phyloP scores from a whole-genome alignment of 139 green algal genomes.

The Closterium sp. region DNA sequence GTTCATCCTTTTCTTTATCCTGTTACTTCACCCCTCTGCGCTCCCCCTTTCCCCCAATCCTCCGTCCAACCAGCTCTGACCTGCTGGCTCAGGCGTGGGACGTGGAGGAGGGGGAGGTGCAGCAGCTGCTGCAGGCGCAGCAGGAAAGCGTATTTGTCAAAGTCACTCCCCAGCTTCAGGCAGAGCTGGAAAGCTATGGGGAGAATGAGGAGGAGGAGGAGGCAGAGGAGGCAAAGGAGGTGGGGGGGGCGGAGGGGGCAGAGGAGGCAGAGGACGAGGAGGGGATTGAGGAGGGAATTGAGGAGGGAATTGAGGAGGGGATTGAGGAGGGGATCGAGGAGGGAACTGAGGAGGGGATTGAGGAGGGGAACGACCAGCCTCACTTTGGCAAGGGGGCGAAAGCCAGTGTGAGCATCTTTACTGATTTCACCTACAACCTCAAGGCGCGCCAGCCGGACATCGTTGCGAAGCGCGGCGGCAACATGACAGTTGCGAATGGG shows the following conservation, averaged over 20 bases:
- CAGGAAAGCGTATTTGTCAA: constrained; percentile 28
- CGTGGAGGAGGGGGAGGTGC: constrained; percentile 21
- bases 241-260: too few relatives aligned
- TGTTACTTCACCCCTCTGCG: not conserved
- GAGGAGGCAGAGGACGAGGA: too few relatives aligned
- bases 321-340: too few relatives aligned
- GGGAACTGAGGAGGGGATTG: too few relatives aligned
- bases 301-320: too few relatives aligned
- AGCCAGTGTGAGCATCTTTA: constrained; percentile 3
- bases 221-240: constrained; percentile 51
- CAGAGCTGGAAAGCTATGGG: too few relatives aligned
- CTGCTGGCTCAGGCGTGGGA: constrained; percentile 28
- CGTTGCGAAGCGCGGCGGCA: not conserved
- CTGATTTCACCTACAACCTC: constrained; percentile 28
- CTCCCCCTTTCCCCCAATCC: not conserved
- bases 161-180: too few relatives aligned
- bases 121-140: constrained; percentile 30
- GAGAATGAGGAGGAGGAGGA: constrained; percentile 51
- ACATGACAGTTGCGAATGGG: not conserved
- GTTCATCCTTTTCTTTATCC: too few relatives aligned
- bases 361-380: not conserved
- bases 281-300: too few relatives aligned
- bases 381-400: not conserved
- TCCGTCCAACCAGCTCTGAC: not conserved
- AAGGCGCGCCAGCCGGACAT: not conserved